These are phyloP conservation scores for Rhodotorula sp. DNA, from an alignment of 1,284 basidiomycete species.

Conservation along the genomic window DNA sequence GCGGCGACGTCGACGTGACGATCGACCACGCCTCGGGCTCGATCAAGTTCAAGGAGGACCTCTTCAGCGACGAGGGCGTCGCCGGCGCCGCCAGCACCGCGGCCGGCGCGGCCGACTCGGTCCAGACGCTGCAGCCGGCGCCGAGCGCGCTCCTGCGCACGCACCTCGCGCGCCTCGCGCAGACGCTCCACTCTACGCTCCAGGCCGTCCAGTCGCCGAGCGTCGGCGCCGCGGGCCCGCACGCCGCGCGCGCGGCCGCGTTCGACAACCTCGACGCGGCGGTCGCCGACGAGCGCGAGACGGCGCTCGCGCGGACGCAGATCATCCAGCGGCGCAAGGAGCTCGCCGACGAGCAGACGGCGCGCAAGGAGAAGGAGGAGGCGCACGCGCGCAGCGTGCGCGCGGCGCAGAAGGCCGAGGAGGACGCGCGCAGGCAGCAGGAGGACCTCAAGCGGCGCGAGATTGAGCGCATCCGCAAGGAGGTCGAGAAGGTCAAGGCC, in stretches of 20 bases:
- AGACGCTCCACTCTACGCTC: slow-evolving; percentile 71
- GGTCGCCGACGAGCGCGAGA: slow-evolving; percentile 66
- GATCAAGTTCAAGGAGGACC: slow-evolving; percentile 81
- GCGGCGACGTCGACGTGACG: slow-evolving; percentile 82
- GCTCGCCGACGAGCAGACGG: slow-evolving; percentile 79
- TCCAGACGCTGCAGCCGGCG: slow-evolving; percentile 64
- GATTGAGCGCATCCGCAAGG: slow-evolving; percentile 72
- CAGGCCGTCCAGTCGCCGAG: slow-evolving; percentile 51
- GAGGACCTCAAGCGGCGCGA: slow-evolving; percentile 74
- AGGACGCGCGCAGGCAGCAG: slow-evolving; percentile 65
- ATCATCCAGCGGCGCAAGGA: slow-evolving; percentile 85
- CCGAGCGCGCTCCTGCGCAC: slow-evolving; percentile 70
- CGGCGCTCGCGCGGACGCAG: slow-evolving; percentile 71
- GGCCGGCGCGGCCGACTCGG: slow-evolving; percentile 51
- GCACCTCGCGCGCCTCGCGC: slow-evolving; percentile 73
- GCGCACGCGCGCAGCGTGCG: slow-evolving; percentile 75
- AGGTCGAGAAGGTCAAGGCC: slow-evolving; percentile 81
- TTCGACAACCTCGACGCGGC: slow-evolving; percentile 52
- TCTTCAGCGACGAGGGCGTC: slow-evolving; percentile 55
- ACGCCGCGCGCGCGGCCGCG: slow-evolving; percentile 64
- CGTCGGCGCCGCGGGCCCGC: slow-evolving; percentile 52
- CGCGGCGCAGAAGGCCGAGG: slow-evolving; percentile 69
- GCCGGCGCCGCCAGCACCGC: slow-evolving; percentile 49
- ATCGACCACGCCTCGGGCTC: slow-evolving; percentile 87
- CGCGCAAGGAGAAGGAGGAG: slow-evolving; percentile 88